Evolutionary conservation across 257 asterid genomes (phyloP), one percentile per base, ranked within the genome.

Genomic region (Paulownia fortunei): DNA sequence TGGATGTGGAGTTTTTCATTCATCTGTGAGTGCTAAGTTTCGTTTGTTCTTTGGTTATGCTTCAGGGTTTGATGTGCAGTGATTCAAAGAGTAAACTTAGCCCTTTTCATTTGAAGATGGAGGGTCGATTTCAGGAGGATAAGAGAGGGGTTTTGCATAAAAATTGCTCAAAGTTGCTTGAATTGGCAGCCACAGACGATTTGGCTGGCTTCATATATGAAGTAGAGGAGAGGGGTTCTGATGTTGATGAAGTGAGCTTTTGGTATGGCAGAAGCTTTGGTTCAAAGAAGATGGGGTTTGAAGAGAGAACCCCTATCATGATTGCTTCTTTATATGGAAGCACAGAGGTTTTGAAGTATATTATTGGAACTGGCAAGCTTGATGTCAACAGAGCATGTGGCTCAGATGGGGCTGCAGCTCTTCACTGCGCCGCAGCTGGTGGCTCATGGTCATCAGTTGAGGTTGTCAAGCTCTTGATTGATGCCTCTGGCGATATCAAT

Each of bases 391-490:
- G 87, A 60, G 88, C 98, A 0, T 86, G 92, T 61, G 96, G 97
- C 52, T 87, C 90, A 0, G 98, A 92, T 77, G 89, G 96, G 2
- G 96, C 90, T 34, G 88, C 98, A 11, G 87, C 97, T 15, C 97
- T 94, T 13, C 98, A 94, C 79, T 94, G 98, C 23, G 97, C 94
- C 7, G 91, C 90, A 0, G 92, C 94, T 0, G 97, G 97, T 27
- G 97, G 93, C 8, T 84, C 89, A 0, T 88, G 88, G 82, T 75
- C 86, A 0, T 84, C 97, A 0, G 80, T 90, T 0, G 92, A 94
- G 80, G 89, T 78, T 19, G 89, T 87, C 26, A 84, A 82, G 84
- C 70, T 89, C 78, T 77, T 94, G 83, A 55, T 92, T 23, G 86
- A 80, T 0, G 93, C 93, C 68, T 72, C 84, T 0, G 94, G 72